Base-by-base conservation (phyloP, 306 rosid species). In the Trifolium subterraneum region DNA sequence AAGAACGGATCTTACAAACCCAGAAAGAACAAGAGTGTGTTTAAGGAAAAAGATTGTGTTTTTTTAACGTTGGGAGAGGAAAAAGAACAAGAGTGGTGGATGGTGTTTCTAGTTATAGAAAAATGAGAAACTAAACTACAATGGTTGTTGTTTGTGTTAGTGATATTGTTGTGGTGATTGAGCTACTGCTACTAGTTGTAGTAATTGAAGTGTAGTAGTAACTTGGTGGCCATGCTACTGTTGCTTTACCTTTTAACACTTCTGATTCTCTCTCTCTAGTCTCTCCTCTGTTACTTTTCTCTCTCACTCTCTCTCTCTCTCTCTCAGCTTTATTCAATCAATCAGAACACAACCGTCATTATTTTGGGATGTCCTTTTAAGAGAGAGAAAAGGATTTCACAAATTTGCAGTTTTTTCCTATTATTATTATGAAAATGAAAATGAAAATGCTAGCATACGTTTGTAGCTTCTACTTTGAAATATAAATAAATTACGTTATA, bases 281-380 rank as follows among this genome's bases (percentile, higher is more conserved):
- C 25, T 22, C 25, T 22, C 42, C 42, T 38, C 42, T 38, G 42
- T 38, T 16, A 9, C 3, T 55, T n/a, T n/a, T n/a, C n/a, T n/a
- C n/a, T 22, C 12, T 25, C 12, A 48, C 50, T 66, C 25, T 50
- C 19, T 70, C 45, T 35, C 9, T 31, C 42, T 70, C 65, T 67
- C 76, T 41, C 84, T 47, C 77, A 52, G 68, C 80, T 56, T 56
- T 16, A 56, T 77, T 72, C 84, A 93, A 87, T 89, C 92, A 89
- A 88, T 91, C 89, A 84, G 79, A 72, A 83, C 85, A 68, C 90
- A 89, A 91, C 97, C 86, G 88, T 90, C 92, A 91, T 80, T 88
- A 88, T 87, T 89, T 75, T 85, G 33, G 16, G 74, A 75, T 79
- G 87, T 80, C 92, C 69, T 87, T 88, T 89, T 77, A 78, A 70